Evolutionary conservation across 1,284 basidiomycete species (phyloP), one percentile per base, ranked within the genome.

Genomic region (Malassezia nana): DNA sequence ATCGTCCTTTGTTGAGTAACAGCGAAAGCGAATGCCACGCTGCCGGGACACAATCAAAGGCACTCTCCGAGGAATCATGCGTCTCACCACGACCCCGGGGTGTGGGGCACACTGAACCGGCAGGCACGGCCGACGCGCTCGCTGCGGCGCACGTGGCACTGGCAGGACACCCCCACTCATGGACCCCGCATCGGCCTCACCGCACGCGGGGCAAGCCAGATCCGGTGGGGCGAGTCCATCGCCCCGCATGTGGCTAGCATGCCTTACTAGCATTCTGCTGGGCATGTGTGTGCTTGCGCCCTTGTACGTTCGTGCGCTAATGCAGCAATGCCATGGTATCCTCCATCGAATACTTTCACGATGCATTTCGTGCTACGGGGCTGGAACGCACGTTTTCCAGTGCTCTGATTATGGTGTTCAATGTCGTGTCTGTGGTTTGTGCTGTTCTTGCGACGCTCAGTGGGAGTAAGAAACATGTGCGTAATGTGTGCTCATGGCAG

Each of bases 271-370:
- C 6, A 29, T 45, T 25, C 30, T 56, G 30, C 20, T 56, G 6
- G 54, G 54, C 9, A 56, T 56, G 54, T 46, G 43, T 31, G 50
- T 51, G 13, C 38, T 56, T 12, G 54, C 54, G 16, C 54, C 54
- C 7, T 56, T 56, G 50, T 52, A 40, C 13, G 50, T 52, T 35
- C 22, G 39, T 26, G 40, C 12, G 22, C 43, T 39, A 18, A 38
- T 20, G 41, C 28, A 62, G 60, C 53, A 66, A 66, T 43, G 54
- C 63, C 10, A 46, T 66, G 12, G 58, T 66, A 12, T 63, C 60
- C 12, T 55, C 63, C 10, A 46, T 63, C n/a, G 63, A 64, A 33
- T 66, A 65, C 54, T 65, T 58, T 24, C 57, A 58, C 28, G 48
- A 54, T 18, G 44, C 58, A 4, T 55, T 63, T 28, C 38, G 46